Percentiles rank a stretch among this genome's conserved stretches.
These are phyloP conservation scores for Candida rishiriensis DNA, from an alignment of 805 yeast genomes.

Conservation along the genomic window DNA sequence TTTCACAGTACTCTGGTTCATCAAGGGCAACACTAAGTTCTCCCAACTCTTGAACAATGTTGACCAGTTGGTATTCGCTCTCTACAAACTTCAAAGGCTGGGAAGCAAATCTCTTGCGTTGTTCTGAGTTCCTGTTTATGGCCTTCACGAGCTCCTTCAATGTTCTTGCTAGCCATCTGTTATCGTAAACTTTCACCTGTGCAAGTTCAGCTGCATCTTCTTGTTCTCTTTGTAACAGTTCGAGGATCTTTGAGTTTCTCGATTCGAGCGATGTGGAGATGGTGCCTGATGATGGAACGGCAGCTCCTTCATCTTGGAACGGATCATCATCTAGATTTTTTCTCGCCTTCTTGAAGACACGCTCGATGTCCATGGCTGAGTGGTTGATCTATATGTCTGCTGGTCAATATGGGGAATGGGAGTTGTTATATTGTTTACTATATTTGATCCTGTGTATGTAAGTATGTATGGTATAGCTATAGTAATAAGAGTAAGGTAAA, in stretches of 20 bases:
- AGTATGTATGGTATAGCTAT: no score
- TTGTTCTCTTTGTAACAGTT: not conserved
- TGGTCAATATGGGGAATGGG: no score
- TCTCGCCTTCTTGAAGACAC: not conserved
- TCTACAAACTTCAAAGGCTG: conserved; percentile 15
- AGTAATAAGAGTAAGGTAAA: no score
- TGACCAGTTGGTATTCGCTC: conserved; percentile 16
- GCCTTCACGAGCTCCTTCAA: conserved; percentile 7
- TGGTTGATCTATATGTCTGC: no score
- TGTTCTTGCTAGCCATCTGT: conserved; percentile 9
- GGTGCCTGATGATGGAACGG: no score
- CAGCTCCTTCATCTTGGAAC: not conserved
- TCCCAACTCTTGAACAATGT: conserved; percentile 13
- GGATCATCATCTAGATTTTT: not conserved
- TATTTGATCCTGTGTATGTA: no score
- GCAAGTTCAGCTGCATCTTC: not conserved
- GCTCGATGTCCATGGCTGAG: conserved; percentile 1
- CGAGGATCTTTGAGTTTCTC: not conserved
- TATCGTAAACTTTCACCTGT: conserved; percentile 4
- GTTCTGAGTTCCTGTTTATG: conserved; percentile 7
- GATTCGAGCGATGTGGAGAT: not conserved
- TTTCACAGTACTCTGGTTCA: conserved; percentile 9
- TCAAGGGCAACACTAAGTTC: conserved; percentile 14
- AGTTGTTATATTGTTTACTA: no score
- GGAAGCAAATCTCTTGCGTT: conserved; percentile 4